A percentile compares a stretch with the other conserved stretches of the same genome.
Evolutionary conservation across 2,329 filamentous ascomycete species (phyloP).

Genomic region (Botryotinia convoluta): DNA sequence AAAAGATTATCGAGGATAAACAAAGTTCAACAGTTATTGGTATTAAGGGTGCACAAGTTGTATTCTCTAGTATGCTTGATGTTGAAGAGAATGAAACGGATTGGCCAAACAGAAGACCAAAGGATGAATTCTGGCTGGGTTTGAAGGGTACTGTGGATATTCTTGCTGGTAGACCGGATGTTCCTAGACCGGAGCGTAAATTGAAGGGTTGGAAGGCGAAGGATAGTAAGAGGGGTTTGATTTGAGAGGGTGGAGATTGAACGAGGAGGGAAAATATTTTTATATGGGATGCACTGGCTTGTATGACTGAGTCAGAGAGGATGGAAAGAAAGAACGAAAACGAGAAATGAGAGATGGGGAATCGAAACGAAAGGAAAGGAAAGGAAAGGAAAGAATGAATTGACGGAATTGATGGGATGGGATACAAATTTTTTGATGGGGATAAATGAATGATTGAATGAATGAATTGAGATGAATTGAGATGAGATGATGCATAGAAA

Average conservation of each 20-base stretch:
- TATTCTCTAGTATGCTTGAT: constrained; percentile 78
- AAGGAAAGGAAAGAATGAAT: background rate
- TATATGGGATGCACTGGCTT: background rate
- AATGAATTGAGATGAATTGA: background rate
- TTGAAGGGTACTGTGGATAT: constrained; percentile 82
- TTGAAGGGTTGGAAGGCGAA: constrained; percentile 40
- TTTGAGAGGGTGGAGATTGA: background rate
- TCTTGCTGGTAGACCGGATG: constrained; percentile 66
- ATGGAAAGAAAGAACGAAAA: background rate
- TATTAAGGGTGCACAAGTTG: constrained; percentile 83
- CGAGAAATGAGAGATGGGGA: background rate
- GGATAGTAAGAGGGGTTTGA: constrained; percentile 24
- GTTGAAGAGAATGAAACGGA: constrained; percentile 86
- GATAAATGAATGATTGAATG: background rate
- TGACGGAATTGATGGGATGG: background rate
- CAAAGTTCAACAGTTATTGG: constrained; percentile 81
- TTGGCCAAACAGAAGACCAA: constrained; percentile 86
- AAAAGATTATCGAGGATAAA: constrained; percentile 70
- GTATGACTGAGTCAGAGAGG: background rate
- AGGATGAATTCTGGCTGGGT: constrained; percentile 78
- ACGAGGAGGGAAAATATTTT: background rate
- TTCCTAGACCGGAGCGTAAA: constrained; percentile 46
- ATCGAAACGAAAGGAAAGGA: background rate
- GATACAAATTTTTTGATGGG: background rate
- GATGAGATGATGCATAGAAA: background rate